phyloP scores from a whole-genome alignment of 257 asterid species.

The Ajuga chamaepitys region DNA sequence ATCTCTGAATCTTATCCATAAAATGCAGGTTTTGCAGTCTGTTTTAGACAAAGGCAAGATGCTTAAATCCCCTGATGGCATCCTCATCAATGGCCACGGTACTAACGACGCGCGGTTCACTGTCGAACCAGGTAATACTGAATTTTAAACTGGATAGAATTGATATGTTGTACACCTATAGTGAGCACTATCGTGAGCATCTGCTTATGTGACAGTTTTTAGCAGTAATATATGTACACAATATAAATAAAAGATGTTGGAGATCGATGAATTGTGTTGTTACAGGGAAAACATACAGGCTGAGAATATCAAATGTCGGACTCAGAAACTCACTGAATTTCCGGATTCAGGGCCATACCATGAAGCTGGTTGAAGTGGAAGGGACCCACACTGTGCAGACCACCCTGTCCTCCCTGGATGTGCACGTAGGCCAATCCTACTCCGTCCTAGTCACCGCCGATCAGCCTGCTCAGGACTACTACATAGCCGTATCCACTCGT shows the following conservation, averaged over 20 bases:
- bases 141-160: no score
- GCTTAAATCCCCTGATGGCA: conserved; percentile 36
- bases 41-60: conserved; percentile 43
- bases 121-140: conserved; percentile 32
- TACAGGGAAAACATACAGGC: conserved; percentile 65
- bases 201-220: no score
- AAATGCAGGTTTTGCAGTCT: conserved; percentile 29
- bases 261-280: no score
- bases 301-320: conserved; percentile 68
- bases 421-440: conserved; percentile 71
- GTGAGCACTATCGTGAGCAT: no score
- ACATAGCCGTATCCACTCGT: conserved; percentile 48
- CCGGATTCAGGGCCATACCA: conserved; percentile 51
- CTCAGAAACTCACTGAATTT: conserved; percentile 41
- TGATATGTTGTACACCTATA: no score
- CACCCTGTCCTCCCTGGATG: conserved; percentile 39
- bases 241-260: no score
- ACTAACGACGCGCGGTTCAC: conserved; percentile 29
- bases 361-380: conserved; percentile 69
- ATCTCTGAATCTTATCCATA: not conserved
- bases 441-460: conserved; percentile 61
- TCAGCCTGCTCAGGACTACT: conserved; percentile 43
- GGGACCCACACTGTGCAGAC: conserved; percentile 66
- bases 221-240: no score
- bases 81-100: conserved; percentile 59